Conservation (phyloP, 805 yeast genomes). For the Candida boleticola region DNA sequence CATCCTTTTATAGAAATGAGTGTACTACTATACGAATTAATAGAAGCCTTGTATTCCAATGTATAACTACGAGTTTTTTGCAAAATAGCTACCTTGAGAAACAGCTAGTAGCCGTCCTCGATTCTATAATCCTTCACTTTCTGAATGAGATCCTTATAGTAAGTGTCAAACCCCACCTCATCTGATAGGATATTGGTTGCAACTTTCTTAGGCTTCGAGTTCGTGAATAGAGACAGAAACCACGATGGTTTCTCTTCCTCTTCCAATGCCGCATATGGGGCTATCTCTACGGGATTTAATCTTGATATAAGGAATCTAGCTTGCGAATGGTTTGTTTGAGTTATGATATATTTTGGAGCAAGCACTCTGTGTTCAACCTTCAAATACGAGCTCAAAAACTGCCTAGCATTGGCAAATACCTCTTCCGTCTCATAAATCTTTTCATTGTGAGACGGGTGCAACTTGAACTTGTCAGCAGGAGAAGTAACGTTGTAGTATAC, state of each 20-base stretch:
- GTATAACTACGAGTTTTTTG: no score
- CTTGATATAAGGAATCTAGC: conserved; percentile 32
- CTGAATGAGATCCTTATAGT: conserved; percentile 23
- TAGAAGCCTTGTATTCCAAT: background rate
- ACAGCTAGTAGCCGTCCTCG: conserved; percentile 1
- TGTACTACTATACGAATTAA: no score
- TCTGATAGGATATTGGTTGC: conserved; percentile 14
- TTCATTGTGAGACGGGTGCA: conserved; percentile 30
- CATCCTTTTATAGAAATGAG: no score
- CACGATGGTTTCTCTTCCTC: conserved; percentile 4
- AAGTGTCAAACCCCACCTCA: conserved; percentile 25
- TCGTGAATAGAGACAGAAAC: conserved; percentile 9
- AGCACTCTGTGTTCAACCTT: conserved; percentile 10
- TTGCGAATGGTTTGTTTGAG: conserved; percentile 38
- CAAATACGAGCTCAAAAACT: conserved; percentile 11
- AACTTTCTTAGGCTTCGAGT: background rate
- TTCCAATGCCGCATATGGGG: background rate
- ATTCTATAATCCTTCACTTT: conserved; percentile 15
- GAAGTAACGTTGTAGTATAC: conserved; percentile 18
- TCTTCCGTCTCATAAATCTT: conserved; percentile 9
- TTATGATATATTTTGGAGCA: conserved; percentile 24
- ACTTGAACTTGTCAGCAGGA: conserved; percentile 11
- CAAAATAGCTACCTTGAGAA: no score
- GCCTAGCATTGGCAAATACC: conserved; percentile 12
- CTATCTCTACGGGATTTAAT: conserved; percentile 18